These are phyloP conservation scores for Entomophthora muscae DNA, from an alignment of 371 early-diverging fungal genomes.

Conservation along the genomic window DNA sequence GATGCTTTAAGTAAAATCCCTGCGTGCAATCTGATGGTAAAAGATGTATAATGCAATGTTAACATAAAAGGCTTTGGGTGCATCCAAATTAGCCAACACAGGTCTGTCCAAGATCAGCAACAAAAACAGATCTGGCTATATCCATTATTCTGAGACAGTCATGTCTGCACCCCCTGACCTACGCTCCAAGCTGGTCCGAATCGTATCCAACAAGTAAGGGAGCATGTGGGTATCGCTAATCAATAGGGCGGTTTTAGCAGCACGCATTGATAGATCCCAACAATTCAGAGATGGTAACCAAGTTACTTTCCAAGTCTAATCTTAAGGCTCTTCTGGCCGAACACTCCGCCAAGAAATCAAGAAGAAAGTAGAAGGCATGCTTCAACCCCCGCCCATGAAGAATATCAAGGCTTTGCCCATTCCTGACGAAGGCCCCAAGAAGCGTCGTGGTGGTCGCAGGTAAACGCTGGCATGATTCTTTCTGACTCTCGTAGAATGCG, in stretches of 20 bases:
- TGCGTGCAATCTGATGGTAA: conserved; percentile 70
- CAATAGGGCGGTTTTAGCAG: conserved; percentile 41
- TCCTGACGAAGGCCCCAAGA: conserved; percentile 82
- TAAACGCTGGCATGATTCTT: conserved; percentile 15
- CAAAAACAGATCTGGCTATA: conserved; percentile 58
- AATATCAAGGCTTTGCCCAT: conserved; percentile 75
- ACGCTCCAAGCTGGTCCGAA: conserved; percentile 52
- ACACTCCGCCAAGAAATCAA: conserved; percentile 62
- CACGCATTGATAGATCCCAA: conserved; percentile 70
- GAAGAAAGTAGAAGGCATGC: conserved; percentile 63
- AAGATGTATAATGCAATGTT: not conserved
- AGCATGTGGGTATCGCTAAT: not conserved
- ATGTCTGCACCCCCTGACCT: conserved; percentile 48
- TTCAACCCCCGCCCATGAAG: conserved; percentile 76
- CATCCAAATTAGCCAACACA: conserved; percentile 36
- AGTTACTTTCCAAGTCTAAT: not conserved
- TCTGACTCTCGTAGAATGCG: conserved; percentile 33
- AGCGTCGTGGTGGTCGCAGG: conserved; percentile 73
- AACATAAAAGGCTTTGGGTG: conserved; percentile 24
- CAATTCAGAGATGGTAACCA: conserved; percentile 38
- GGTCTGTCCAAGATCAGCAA: conserved; percentile 61
- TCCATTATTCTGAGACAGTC: conserved; percentile 59
- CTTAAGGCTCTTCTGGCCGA: conserved; percentile 35
- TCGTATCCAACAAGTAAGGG: conserved; percentile 63
- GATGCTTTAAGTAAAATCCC: conserved; percentile 75